phyloP scores from a whole-genome alignment of 2,329 filamentous ascomycete species.

The Claviceps sorghi region DNA sequence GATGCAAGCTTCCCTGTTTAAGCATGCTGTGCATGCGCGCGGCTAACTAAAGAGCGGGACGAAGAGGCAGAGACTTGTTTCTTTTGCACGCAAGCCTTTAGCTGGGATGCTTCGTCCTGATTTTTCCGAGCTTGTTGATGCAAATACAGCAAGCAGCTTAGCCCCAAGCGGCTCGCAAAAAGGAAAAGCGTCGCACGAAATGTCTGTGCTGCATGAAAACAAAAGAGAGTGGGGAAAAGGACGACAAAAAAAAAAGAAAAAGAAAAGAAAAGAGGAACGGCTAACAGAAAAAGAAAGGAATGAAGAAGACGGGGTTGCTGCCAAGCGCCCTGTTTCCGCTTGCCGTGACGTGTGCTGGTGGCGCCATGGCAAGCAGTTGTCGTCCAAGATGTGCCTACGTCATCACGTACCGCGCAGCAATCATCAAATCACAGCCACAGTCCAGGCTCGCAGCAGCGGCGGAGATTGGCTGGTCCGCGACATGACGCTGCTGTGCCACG shows the following conservation, averaged over 20 bases:
- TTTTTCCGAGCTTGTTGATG: neutral
- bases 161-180: too few species aligned
- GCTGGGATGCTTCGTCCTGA: too few species aligned
- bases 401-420: neutral
- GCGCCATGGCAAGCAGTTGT: neutral
- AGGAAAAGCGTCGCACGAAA: neutral
- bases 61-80: neutral
- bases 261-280: too few species aligned
- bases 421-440: too few species aligned
- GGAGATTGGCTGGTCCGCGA: neutral
- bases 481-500: neutral
- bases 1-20: neutral
- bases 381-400: neutral
- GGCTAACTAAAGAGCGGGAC: neutral
- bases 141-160: neutral
- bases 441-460: too few species aligned
- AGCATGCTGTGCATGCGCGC: neutral
- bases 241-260: neutral
- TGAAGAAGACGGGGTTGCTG: neutral
- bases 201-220: neutral
- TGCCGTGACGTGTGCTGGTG: neutral
- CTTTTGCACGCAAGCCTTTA: neutral
- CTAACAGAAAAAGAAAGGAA: neutral
- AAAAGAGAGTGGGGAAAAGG: neutral
- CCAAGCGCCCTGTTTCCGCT: neutral